Percentiles rank a stretch among this genome's conserved stretches.
Conservation (phyloP, 768 basidiomycete genomes). For the Leccinum aurantiacum region DNA sequence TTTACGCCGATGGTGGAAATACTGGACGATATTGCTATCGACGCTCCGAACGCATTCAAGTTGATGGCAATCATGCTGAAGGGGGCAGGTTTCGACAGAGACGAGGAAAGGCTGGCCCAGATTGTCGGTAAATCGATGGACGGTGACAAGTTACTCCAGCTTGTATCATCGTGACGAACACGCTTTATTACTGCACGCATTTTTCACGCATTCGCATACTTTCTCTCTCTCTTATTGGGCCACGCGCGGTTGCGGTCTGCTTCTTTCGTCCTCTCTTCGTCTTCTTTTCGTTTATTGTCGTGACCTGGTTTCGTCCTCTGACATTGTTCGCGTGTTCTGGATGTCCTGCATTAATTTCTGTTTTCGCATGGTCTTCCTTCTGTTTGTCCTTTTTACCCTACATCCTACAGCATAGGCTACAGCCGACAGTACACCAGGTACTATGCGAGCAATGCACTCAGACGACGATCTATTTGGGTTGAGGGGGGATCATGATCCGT, state of each 20-base stretch:
- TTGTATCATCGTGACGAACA: slow-evolving; percentile 45
- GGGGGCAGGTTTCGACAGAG: slow-evolving; percentile 57
- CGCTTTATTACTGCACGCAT: slow-evolving; percentile 13
- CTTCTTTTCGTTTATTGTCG: slow-evolving; percentile 3
- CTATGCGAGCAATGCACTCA: slow-evolving; percentile 22
- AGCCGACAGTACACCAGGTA: slow-evolving; percentile 25
- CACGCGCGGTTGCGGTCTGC: slow-evolving; percentile 14
- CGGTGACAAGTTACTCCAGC: slow-evolving; percentile 55
- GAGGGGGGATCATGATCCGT: too few species aligned
- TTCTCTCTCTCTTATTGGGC: slow-evolving; percentile 8
- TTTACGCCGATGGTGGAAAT: slow-evolving; percentile 68
- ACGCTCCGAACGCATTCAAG: slow-evolving; percentile 83
- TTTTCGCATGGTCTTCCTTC: slow-evolving; percentile 25
- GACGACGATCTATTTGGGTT: slow-evolving; percentile 12
- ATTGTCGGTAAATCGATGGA: slow-evolving; percentile 64
- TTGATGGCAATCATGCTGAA: slow-evolving; percentile 75
- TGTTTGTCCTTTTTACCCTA: slow-evolving; percentile 14
- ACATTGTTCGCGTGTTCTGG: slow-evolving; percentile 25
- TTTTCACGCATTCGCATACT: slow-evolving; percentile 16
- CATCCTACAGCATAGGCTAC: slow-evolving; percentile 26
- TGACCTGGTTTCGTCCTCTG: slow-evolving; percentile 24
- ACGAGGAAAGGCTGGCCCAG: slow-evolving; percentile 55
- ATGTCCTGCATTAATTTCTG: slow-evolving; percentile 33
- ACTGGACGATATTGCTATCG: slow-evolving; percentile 86
- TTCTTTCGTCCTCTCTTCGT: neutral